Evolutionary conservation across 768 basidiomycete genomes (phyloP).

Genomic region (Tricholoma sp.): DNA sequence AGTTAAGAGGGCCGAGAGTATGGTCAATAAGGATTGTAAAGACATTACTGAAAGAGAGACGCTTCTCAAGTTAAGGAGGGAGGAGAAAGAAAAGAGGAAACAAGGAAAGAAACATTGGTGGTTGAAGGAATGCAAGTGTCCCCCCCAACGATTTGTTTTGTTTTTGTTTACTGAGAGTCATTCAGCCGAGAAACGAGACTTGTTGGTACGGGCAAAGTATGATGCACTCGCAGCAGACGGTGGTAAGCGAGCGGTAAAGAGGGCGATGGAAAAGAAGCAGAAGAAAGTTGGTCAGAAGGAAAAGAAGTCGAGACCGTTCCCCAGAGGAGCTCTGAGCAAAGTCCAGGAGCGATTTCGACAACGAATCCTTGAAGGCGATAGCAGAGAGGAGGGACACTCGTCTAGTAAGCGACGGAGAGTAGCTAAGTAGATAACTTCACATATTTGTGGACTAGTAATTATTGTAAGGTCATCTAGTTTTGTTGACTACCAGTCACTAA

Average conservation of each 20-base stretch:
- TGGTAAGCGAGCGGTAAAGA: conserved; percentile 78
- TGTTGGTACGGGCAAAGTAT: conserved; percentile 71
- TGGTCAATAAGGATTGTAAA: conserved; percentile 65
- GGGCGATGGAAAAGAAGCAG: conserved; percentile 84
- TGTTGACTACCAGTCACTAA: too few relatives aligned
- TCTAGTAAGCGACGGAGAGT: conserved; percentile 17
- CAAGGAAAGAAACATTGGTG: conserved; percentile 82
- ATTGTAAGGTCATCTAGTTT: too few relatives aligned
- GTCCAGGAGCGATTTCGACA: neutral
- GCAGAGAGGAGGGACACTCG: conserved; percentile 11
- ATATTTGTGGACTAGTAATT: too few relatives aligned
- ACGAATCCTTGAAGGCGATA: conserved; percentile 6
- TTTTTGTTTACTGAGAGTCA: conserved; percentile 7
- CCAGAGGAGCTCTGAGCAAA: conserved; percentile 16
- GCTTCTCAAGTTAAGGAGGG: conserved; percentile 45
- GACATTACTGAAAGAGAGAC: conserved; percentile 71
- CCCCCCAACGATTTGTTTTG: neutral
- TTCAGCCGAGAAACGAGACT: conserved; percentile 72
- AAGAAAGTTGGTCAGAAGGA: conserved; percentile 86
- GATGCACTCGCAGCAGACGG: conserved; percentile 73
- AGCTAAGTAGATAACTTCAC: conserved; percentile 33
- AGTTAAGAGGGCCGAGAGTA: conserved; percentile 70
- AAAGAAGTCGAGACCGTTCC: conserved; percentile 76
- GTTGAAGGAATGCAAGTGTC: conserved; percentile 74
- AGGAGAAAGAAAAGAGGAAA: conserved; percentile 61